Conservation (phyloP, 306 rosid genomes). For the Pyrus bretschneideri region DNA sequence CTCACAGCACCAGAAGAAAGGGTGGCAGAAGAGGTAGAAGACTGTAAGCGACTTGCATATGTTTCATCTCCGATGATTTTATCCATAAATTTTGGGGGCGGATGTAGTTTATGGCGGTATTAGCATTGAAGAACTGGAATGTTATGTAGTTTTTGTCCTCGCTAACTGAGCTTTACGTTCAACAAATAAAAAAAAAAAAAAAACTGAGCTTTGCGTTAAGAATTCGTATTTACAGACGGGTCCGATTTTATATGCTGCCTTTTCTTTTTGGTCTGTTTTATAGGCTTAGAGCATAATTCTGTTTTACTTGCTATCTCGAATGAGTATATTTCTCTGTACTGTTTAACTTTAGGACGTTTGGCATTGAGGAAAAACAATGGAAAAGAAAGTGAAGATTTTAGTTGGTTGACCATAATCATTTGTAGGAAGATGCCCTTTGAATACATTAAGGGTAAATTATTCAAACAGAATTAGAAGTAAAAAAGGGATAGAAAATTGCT, state of each 20-base stretch:
- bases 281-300: background rate
- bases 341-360: no score
- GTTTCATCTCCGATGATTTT: background rate
- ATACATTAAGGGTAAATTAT: no score
- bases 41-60: conserved; percentile 27
- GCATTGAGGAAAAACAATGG: no score
- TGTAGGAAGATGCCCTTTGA: no score
- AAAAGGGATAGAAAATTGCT: no score
- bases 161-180: background rate
- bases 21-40: conserved; percentile 84
- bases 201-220: background rate
- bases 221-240: background rate
- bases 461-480: no score
- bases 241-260: background rate
- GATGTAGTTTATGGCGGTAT: background rate
- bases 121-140: background rate
- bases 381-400: background rate
- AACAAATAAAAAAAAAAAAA: no score
- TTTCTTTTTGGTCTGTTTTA: background rate
- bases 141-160: no score
- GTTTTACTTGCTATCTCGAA: background rate
- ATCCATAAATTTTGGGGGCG: background rate
- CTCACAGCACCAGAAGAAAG: conserved; percentile 74
- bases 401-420: no score
- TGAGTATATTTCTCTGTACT: background rate